These are phyloP conservation scores for Naganishia liquefaciens DNA, from an alignment of 1,284 basidiomycete genomes.

Conservation along the genomic window DNA sequence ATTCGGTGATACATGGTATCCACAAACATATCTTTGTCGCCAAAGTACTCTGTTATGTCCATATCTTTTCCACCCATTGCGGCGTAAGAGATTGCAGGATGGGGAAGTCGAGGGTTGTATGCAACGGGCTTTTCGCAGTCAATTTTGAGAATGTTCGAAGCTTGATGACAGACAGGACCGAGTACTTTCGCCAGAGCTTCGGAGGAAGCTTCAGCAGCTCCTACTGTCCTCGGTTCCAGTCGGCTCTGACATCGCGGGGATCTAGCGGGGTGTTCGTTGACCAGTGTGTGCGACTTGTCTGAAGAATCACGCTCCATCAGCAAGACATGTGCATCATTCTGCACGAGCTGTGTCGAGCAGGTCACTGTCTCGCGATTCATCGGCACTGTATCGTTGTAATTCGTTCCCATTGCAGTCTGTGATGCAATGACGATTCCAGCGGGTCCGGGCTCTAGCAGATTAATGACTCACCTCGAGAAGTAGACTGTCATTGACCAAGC, in stretches of 20 bases:
- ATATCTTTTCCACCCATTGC: constrained; percentile 10
- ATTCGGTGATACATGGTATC: constrained; percentile 15
- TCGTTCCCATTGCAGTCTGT: no score
- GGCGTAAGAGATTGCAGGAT: constrained; percentile 16
- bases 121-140: constrained; percentile 8
- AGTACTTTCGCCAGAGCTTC: neutral
- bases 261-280: neutral
- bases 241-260: neutral
- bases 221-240: constrained; percentile 6
- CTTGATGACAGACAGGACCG: neutral
- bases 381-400: neutral
- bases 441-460: no score
- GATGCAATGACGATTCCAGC: no score
- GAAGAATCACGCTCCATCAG: neutral
- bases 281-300: neutral
- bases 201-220: neutral
- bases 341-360: no score
- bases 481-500: no score
- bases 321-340: no score
- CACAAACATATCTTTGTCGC: constrained; percentile 20
- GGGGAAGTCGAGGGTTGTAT: constrained; percentile 23
- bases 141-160: neutral
- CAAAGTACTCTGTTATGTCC: constrained; percentile 16
- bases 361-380: no score
- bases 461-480: no score